Evolutionary conservation across 176 grass and related monocot species (phyloP), one percentile per base, ranked within the genome.

Genomic region (Oryza glaberrima): DNA sequence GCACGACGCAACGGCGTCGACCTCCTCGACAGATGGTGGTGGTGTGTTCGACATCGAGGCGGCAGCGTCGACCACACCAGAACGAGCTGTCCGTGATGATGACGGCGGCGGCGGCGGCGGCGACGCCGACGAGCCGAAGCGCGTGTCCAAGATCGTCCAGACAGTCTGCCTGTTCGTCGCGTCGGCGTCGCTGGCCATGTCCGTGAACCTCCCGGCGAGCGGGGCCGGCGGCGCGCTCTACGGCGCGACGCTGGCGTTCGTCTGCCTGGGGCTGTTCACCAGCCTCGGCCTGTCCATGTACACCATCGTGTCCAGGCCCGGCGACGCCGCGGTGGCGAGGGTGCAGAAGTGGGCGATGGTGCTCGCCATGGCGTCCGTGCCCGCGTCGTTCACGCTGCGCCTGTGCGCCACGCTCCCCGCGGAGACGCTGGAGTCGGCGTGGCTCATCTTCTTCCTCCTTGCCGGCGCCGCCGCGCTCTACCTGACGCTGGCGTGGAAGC

Each of bases 281-380:
- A 88, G 86, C 86, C 72, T 88, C 4, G 75, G 67, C 14, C 48
- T 88, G 7, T 88, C 73, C 80, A 83, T 83, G 81, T 78, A 66
- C 81, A 65, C 86, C 3, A 66, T 88, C 66, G 34, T 73, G 28
- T 44, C 32, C 26, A 40, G 28, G 49, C 22, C 73, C 32, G 52
- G 74, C 30, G n/a, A 46, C 14, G 13, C 47, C 4, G 80, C 49
- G n/a, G 40, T 73, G 35, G 73, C 79, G 6, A 16, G 6, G n/a
- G 67, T 73, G 80, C 86, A 78, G 74, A 88, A 83, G 74, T 30
- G 32, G 30, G 52, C 22, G 4, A 83, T 88, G 86, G n/a, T 83
- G 12, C 34, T 73, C 44, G 86, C 52, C 25, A 25, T 86, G 20
- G 68, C 76, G 25, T 79, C 64, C 68, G 65, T 83, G 51, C 28